Evolutionary conservation across 1,139 yeast genomes (phyloP).

Genomic region (Geotrichum armillariae): DNA sequence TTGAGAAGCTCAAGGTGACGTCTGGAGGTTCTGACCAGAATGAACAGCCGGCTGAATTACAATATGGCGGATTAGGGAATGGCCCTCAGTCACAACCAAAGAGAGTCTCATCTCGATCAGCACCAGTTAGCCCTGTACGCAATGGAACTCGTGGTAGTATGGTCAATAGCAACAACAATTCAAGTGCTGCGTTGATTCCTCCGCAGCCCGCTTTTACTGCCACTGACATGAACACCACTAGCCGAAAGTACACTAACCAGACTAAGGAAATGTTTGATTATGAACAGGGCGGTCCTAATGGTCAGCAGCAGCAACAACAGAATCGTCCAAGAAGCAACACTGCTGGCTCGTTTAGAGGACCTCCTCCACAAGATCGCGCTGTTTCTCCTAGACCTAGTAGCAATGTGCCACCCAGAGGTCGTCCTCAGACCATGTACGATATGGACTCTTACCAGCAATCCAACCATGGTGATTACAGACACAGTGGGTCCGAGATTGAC

Average conservation of each 20-base stretch:
- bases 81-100: constrained; percentile 18
- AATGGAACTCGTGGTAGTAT: constrained; percentile 2
- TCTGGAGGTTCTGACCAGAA: constrained; percentile 7
- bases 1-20: constrained; percentile 59
- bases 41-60: constrained; percentile 2
- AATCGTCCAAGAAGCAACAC: constrained; percentile 6
- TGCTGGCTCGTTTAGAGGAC: constrained; percentile 14
- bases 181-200: constrained; percentile 28
- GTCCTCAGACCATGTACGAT: constrained; percentile 20
- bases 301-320: constrained; percentile 16
- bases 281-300: neutral
- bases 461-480: constrained; percentile 1
- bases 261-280: constrained; percentile 34
- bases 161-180: neutral
- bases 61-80: constrained; percentile 21
- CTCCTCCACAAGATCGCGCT: neutral
- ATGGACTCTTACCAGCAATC: constrained; percentile 16
- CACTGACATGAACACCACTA: constrained; percentile 37
- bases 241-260: constrained; percentile 31
- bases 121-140: constrained; percentile 21
- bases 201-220: constrained; percentile 40
- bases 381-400: constrained; percentile 14
- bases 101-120: constrained; percentile 22
- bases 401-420: neutral
- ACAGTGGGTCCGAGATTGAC: neutral